Evolutionary conservation across 805 yeast genomes (phyloP).

Genomic region (Teunomyces lycoperdinae): DNA sequence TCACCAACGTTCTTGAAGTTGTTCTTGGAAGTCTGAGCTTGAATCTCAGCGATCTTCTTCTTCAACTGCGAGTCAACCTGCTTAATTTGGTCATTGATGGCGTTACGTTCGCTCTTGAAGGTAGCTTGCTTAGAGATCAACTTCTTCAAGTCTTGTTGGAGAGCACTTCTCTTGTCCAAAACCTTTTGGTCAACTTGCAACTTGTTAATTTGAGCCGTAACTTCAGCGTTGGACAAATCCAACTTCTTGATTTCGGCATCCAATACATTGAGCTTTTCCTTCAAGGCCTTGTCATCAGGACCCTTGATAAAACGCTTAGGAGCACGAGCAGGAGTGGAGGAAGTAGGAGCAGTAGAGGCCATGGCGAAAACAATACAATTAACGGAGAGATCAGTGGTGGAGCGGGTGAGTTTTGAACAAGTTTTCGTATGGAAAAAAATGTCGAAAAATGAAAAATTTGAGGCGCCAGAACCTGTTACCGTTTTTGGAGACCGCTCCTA

Average conservation of each 20-base stretch:
- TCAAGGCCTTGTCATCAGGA: slow-evolving; percentile 68
- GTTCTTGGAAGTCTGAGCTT: slow-evolving; percentile 65
- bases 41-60: slow-evolving; percentile 73
- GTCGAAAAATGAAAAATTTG: slow-evolving; percentile 8
- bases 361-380: neutral
- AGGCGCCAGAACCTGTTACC: slow-evolving; percentile 1
- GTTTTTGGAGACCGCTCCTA: neutral
- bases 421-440: slow-evolving; percentile 4
- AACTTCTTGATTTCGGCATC: slow-evolving; percentile 62
- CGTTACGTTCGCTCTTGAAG: slow-evolving; percentile 46
- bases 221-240: slow-evolving; percentile 50
- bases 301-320: slow-evolving; percentile 60
- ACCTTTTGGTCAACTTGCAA: slow-evolving; percentile 30
- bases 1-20: slow-evolving; percentile 66
- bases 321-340: slow-evolving; percentile 6
- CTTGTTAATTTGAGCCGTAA: slow-evolving; percentile 53
- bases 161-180: slow-evolving; percentile 29
- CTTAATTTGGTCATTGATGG: slow-evolving; percentile 69
- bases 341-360: slow-evolving; percentile 11
- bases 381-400: neutral
- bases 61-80: slow-evolving; percentile 66
- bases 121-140: slow-evolving; percentile 46
- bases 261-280: slow-evolving; percentile 52
- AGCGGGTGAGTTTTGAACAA: neutral
- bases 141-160: slow-evolving; percentile 37